Conservation (phyloP, 2,329 filamentous ascomycete species). For the Trichoderma guizhouense region DNA sequence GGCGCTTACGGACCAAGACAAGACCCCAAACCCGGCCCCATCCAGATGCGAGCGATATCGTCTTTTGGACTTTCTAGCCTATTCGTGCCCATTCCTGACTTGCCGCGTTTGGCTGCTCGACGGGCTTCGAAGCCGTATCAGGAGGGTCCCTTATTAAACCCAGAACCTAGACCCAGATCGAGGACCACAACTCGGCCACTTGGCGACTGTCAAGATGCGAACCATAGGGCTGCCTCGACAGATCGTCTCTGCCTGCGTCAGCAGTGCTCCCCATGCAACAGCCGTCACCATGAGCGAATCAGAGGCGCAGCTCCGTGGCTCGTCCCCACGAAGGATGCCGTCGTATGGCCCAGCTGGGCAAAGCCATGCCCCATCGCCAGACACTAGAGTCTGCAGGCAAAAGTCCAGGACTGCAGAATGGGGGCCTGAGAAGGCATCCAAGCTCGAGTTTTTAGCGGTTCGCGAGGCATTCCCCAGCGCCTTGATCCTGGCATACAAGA, state of each 20-base stretch:
- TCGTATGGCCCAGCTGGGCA: conserved; percentile 4
- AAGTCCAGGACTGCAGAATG: neutral
- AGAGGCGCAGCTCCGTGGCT: conserved; percentile 12
- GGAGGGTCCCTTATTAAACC: neutral
- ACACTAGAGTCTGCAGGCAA: conserved; percentile 13
- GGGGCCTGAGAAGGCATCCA: conserved; percentile 1
- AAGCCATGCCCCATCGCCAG: neutral
- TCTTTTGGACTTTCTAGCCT: neutral
- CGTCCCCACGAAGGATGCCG: conserved; percentile 17
- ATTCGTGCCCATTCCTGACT: neutral
- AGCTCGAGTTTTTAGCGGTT: neutral
- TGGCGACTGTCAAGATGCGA: conserved; percentile 13
- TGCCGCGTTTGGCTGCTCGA: conserved; percentile 2
- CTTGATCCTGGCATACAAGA: neutral
- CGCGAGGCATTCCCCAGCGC: conserved; percentile 13
- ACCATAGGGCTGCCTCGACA: conserved; percentile 21
- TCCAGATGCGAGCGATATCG: too few species aligned
- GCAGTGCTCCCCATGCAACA: conserved; percentile 30
- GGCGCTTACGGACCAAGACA: neutral
- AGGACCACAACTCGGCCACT: conserved; percentile 10
- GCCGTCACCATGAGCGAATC: conserved; percentile 32
- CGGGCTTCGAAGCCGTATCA: neutral
- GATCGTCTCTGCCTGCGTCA: conserved; percentile 26
- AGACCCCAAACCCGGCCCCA: neutral
- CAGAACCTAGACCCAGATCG: neutral